These are phyloP conservation scores for Apiospora hydei DNA, from an alignment of 2,329 filamentous ascomycete species.

Conservation along the genomic window DNA sequence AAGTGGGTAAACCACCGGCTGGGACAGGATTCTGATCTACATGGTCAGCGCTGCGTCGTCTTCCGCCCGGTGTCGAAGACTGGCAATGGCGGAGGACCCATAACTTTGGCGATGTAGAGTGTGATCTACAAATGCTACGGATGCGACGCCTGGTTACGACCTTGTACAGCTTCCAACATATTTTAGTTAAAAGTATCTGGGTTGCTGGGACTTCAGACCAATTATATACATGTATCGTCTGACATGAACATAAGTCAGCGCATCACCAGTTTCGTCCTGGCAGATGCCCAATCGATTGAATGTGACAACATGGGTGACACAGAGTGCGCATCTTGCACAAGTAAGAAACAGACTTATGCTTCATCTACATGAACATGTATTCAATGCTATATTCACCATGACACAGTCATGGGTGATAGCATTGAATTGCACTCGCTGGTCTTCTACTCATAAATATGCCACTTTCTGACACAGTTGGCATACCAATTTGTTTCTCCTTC, in stretches of 20 bases:
- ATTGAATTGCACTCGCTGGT: neutral
- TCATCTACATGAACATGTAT: neutral
- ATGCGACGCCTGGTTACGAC: neutral
- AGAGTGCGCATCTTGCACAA: neutral
- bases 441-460: too few species aligned
- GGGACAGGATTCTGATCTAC: conserved; percentile 1
- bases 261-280: neutral
- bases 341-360: neutral
- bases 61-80: neutral
- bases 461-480: neutral
- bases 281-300: neutral
- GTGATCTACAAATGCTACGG: neutral
- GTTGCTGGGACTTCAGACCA: neutral
- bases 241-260: neutral
- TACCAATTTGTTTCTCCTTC: neutral
- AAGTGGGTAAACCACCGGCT: neutral
- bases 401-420: neutral
- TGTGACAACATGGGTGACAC: neutral
- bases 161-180: neutral
- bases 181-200: neutral
- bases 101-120: neutral
- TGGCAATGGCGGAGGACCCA: neutral
- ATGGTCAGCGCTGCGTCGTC: conserved; percentile 6
- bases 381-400: neutral
- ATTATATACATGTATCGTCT: too few species aligned